Percentiles rank a stretch among this genome's conserved stretches.
These are phyloP conservation scores for Aspergillus arachidicola DNA, from an alignment of 2,329 filamentous ascomycete genomes.

Conservation along the genomic window DNA sequence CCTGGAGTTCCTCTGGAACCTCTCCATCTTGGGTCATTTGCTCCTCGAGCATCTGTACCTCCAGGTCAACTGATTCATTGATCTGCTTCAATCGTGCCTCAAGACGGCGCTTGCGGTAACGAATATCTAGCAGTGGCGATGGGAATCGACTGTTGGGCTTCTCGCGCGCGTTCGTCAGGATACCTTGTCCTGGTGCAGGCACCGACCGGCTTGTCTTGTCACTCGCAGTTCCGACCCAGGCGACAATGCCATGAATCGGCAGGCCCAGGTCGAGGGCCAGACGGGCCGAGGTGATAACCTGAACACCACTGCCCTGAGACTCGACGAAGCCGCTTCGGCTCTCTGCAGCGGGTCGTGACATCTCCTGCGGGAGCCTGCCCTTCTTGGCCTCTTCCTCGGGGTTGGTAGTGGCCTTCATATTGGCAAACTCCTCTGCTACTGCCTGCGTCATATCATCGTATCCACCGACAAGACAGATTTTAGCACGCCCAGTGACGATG, in stretches of 20 bases:
- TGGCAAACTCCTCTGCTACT: conserved; percentile 98
- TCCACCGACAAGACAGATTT: conserved; percentile 95
- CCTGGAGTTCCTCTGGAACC: conserved; percentile 78
- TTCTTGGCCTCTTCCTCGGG: conserved; percentile 95
- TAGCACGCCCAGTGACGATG: conserved; percentile 96
- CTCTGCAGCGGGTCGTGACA: conserved; percentile 96
- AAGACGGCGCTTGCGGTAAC: conserved; percentile 93
- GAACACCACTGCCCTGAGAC: conserved; percentile 96
- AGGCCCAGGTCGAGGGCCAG: conserved; percentile 98
- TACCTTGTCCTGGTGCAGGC: conserved; percentile 93
- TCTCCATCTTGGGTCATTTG: conserved; percentile 59
- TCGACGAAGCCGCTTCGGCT: conserved; percentile 99
- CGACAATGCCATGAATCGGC: conserved; percentile 93
- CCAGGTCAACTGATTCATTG: conserved; percentile 78
- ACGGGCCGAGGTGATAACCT: conserved; percentile 96
- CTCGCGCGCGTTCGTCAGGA: conserved; percentile 93
- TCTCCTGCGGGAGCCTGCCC: conserved; percentile 91
- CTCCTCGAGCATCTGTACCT: conserved; percentile 42
- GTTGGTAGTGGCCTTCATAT: conserved; percentile 99
- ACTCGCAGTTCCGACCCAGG: conserved; percentile 90
- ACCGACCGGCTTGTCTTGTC: conserved; percentile 99
- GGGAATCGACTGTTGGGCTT: conserved; percentile 81
- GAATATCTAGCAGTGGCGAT: conserved; percentile 93
- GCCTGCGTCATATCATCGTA: conserved; percentile 99
- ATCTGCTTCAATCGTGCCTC: conserved; percentile 92